These are phyloP conservation scores for Globisporangium radiosum DNA, from an alignment of 352 stramenopile genomes.

Conservation along the genomic window DNA sequence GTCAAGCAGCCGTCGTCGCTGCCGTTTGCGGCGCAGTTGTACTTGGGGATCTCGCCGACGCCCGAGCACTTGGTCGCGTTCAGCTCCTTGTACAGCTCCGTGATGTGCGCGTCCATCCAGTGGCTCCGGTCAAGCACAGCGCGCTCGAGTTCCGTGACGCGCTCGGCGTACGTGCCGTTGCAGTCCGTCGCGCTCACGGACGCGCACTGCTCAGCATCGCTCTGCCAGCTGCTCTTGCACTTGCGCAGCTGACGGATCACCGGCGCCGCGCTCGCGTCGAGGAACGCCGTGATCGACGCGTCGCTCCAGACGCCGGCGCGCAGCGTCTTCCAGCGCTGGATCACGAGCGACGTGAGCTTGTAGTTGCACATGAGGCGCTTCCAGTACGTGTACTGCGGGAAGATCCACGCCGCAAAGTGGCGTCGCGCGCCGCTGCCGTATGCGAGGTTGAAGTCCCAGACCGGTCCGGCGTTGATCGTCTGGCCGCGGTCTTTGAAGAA, in stretches of 20 bases:
- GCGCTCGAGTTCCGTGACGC: conserved; percentile 32
- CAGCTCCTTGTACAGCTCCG: conserved; percentile 24
- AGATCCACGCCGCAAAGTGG: conserved; percentile 64
- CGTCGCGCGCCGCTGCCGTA: conserved; percentile 62
- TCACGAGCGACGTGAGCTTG: conserved; percentile 53
- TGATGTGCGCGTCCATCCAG: conserved; percentile 75
- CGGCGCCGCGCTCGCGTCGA: conserved; percentile 27
- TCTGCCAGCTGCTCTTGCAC: conserved; percentile 46
- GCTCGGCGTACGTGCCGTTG: conserved; percentile 54
- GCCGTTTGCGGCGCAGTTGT: too few species aligned
- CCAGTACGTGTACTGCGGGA: conserved; percentile 46
- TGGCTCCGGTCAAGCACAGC: conserved; percentile 39
- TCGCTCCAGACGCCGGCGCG: conserved; percentile 46
- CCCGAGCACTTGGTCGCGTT: too few species aligned
- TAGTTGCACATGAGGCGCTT: conserved; percentile 64
- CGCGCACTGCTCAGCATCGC: conserved; percentile 45
- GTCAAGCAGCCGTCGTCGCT: too few species aligned
- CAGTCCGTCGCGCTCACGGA: conserved; percentile 45
- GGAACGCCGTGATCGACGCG: conserved; percentile 35
- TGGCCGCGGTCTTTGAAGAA: conserved; percentile 72
- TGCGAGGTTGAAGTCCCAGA: conserved; percentile 78
- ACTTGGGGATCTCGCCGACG: too few species aligned
- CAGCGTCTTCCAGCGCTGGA: conserved; percentile 45
- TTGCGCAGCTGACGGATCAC: conserved; percentile 38
- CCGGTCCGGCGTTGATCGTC: conserved; percentile 67